Conservation (phyloP, 805 yeast genomes). For the Nematodospora valgi region DNA sequence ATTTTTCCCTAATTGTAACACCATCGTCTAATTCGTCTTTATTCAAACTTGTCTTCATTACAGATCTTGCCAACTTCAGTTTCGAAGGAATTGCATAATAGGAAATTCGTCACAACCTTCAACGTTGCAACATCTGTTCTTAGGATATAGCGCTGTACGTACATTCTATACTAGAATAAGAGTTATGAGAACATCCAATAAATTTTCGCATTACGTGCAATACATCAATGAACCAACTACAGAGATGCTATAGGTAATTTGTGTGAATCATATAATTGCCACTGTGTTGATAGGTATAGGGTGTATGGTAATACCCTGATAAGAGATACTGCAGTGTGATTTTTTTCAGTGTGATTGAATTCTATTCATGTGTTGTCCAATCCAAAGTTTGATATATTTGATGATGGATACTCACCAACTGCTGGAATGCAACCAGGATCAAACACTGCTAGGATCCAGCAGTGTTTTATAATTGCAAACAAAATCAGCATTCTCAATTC, state of each 20-base stretch:
- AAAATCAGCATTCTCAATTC: too few relatives aligned
- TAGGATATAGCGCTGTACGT: slow-evolving; percentile 44
- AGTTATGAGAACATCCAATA: slow-evolving; percentile 63
- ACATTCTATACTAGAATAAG: slow-evolving; percentile 54
- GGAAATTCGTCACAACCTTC: slow-evolving; percentile 83
- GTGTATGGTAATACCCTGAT: too few relatives aligned
- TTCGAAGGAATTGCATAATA: slow-evolving; percentile 93
- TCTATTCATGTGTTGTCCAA: too few relatives aligned
- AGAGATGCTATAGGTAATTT: slow-evolving; percentile 72
- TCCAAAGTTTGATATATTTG: too few relatives aligned
- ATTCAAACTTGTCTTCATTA: slow-evolving; percentile 80
- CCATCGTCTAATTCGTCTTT: slow-evolving; percentile 86
- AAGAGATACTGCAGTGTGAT: too few relatives aligned
- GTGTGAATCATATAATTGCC: too few relatives aligned
- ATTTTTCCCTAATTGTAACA: slow-evolving; percentile 93
- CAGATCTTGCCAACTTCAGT: slow-evolving; percentile 75
- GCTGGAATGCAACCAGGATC: too few relatives aligned
- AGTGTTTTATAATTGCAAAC: too few relatives aligned
- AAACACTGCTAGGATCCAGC: too few relatives aligned
- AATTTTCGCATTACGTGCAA: slow-evolving; percentile 89
- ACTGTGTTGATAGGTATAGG: too few relatives aligned
- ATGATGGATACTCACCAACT: too few relatives aligned
- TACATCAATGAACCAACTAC: slow-evolving; percentile 94
- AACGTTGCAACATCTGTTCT: slow-evolving; percentile 63
- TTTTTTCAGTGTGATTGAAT: too few relatives aligned